Conservation (phyloP, 768 basidiomycete genomes). For the Tubosaeta sp. region DNA sequence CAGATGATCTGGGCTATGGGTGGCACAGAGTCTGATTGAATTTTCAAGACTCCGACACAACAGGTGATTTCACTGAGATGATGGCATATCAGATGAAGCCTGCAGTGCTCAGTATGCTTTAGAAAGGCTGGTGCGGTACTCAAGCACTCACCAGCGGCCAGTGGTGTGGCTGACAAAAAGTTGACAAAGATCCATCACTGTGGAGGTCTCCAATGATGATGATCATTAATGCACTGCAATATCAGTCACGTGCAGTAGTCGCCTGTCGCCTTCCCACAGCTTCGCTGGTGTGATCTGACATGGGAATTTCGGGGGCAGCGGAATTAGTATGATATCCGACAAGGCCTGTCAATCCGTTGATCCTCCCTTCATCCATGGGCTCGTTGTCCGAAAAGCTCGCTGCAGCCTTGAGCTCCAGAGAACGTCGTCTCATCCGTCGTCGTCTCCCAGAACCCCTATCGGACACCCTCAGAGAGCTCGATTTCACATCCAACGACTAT, state of each 20-base stretch:
- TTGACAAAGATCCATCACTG: too few relatives aligned
- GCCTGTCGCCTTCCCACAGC: too few relatives aligned
- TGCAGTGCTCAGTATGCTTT: conserved; percentile 6
- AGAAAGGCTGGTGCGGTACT: too few relatives aligned
- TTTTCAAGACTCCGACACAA: conserved; percentile 5
- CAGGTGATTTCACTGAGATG: neutral
- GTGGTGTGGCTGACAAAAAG: too few relatives aligned
- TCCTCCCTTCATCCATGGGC: conserved; percentile 14
- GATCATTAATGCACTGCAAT: too few relatives aligned
- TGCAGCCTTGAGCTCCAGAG: conserved; percentile 59
- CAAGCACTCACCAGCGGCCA: too few relatives aligned
- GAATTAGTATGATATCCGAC: too few relatives aligned
- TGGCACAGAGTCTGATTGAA: conserved; percentile 14
- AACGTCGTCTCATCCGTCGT: conserved; percentile 63
- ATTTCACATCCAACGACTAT: conserved; percentile 93
- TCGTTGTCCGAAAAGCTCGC: conserved; percentile 38
- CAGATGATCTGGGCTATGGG: conserved; percentile 18
- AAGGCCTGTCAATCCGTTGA: neutral
- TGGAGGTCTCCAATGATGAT: too few relatives aligned
- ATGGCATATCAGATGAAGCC: conserved; percentile 2
- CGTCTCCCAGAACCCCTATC: conserved; percentile 55
- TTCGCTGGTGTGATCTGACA: too few relatives aligned
- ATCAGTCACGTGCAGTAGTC: too few relatives aligned
- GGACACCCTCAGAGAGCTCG: conserved; percentile 34
- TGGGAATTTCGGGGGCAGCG: too few relatives aligned